Base-by-base conservation (phyloP, 345 rosid species). In the Populus tremula region DNA sequence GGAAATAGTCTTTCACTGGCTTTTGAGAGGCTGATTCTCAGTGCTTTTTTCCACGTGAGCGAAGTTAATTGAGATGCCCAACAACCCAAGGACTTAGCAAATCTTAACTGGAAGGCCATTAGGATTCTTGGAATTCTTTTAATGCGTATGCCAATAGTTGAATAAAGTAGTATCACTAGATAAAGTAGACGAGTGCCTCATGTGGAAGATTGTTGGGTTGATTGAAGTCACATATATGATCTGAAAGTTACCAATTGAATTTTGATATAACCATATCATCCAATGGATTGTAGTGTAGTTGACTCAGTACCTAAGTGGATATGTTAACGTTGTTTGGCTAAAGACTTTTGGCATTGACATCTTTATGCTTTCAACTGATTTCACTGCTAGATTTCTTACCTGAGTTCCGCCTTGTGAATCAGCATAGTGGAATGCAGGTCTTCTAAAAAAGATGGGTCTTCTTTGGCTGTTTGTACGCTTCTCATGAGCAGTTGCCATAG, bases 341-440 rank as follows among this genome's bases (percentile, higher is more conserved):
- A 64, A 53, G 53, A 76, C 56, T 70, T 59, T 81, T 78, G 76
- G 62, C 54, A 43, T 67, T 69, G 69, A 62, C 70, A 38, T 82
- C 69, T 70, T 66, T 78, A 63, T 66, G 14, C 80, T 82, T 75
- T 77, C 72, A 69, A 61, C 79, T 77, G 70, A 31, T 31, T 31
- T 31, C 29, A 72, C 68, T 59, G 74, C 41, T 78, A 80, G 71
- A 80, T 79, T 83, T 86, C 82, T 86, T 67, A 75, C 78, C 69
- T 45, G 79, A 75, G 72, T 76, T 73, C 71, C 49, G 70, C 81
- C 65, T 78, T 82, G 29, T 82, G 77, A 82, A 76, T 73, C 75
- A 6, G 81, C 73, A 75, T 63, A 77, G 79, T 72, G 72, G 76
- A 75, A 69, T 78, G 82, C 82, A 85, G 72, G 82, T 75, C 69